A percentile compares a stretch with the other conserved stretches of the same genome.
Conservation (phyloP, 2,329 filamentous ascomycete species). For the Microcyclospora tardicrescens region DNA sequence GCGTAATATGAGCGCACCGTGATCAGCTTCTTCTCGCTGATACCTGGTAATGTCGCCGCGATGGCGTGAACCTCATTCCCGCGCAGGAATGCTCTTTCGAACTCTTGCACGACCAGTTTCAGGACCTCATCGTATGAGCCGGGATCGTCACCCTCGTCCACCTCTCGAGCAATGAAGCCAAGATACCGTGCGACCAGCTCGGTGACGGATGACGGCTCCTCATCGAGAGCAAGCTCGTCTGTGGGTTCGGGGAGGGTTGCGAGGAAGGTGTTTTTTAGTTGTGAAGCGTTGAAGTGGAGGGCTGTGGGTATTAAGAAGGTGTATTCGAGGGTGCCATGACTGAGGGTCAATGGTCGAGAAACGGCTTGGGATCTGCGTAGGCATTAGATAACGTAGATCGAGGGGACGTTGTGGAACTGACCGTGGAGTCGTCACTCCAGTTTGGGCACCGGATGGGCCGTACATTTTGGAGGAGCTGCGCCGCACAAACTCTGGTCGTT, state of each 20-base stretch:
- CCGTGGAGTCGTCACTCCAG: constrained; percentile 91
- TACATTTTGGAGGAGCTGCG: constrained; percentile 12
- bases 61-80: constrained; percentile 95
- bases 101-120: constrained; percentile 86
- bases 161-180: constrained; percentile 75
- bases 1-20: constrained; percentile 87
- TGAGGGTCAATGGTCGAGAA: constrained; percentile 77
- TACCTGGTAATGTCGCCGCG: constrained; percentile 73
- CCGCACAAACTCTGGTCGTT: constrained; percentile 4
- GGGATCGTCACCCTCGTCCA: constrained; percentile 85
- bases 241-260: constrained; percentile 78
- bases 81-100: constrained; percentile 84
- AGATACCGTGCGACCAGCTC: constrained; percentile 92
- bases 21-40: constrained; percentile 80
- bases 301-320: constrained; percentile 90
- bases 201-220: constrained; percentile 90
- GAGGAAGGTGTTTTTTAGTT: constrained; percentile 83
- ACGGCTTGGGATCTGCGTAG: constrained; percentile 57
- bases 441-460: constrained; percentile 49
- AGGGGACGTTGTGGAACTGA: not conserved
- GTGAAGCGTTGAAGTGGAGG: constrained; percentile 89
- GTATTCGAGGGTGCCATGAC: constrained; percentile 90
- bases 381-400: too few species aligned
- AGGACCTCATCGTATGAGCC: constrained; percentile 87
- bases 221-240: constrained; percentile 93